Evolutionary conservation across 2,329 filamentous ascomycete genomes (phyloP).

Genomic region (Pseudogymnoascus sp.): DNA sequence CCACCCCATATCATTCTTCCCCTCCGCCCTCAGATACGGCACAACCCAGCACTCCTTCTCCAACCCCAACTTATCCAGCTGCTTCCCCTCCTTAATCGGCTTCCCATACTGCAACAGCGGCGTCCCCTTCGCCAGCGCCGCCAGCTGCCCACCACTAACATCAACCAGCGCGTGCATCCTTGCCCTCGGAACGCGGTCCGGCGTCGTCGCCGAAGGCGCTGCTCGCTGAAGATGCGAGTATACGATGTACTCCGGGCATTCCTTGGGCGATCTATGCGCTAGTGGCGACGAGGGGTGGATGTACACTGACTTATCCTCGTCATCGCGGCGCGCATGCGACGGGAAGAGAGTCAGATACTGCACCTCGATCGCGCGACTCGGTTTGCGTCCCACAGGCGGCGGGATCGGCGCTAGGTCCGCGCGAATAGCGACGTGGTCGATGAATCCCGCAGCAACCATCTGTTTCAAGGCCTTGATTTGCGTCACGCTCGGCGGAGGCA

Average conservation of each 20-base stretch:
- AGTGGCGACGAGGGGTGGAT: slow-evolving; percentile 81
- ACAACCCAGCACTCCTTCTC: slow-evolving; percentile 74
- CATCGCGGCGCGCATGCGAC: slow-evolving; percentile 40
- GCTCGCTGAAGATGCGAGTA: slow-evolving; percentile 78
- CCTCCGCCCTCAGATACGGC: slow-evolving; percentile 64
- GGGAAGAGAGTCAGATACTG: slow-evolving; percentile 82
- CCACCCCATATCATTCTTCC: slow-evolving; percentile 64
- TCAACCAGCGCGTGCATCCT: slow-evolving; percentile 84
- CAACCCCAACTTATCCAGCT: slow-evolving; percentile 37
- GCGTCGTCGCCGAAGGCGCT: slow-evolving; percentile 37
- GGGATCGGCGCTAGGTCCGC: slow-evolving; percentile 75
- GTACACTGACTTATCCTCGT: slow-evolving; percentile 62
- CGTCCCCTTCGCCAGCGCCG: slow-evolving; percentile 73
- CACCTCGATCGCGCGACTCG: slow-evolving; percentile 81
- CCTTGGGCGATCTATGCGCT: slow-evolving; percentile 56
- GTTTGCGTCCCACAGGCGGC: slow-evolving; percentile 57
- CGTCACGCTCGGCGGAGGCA: slow-evolving; percentile 52
- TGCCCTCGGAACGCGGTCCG: slow-evolving; percentile 57
- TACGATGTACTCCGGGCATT: slow-evolving; percentile 79
- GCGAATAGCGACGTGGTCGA: slow-evolving; percentile 89
- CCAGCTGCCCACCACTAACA: slow-evolving; percentile 65
- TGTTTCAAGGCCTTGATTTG: slow-evolving; percentile 78
- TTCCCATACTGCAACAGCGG: slow-evolving; percentile 79
- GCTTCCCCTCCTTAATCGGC: slow-evolving; percentile 72
- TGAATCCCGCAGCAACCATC: slow-evolving; percentile 83